These are phyloP conservation scores for Xerocomus minutiporus DNA, from an alignment of 1,284 basidiomycete genomes.

Conservation along the genomic window DNA sequence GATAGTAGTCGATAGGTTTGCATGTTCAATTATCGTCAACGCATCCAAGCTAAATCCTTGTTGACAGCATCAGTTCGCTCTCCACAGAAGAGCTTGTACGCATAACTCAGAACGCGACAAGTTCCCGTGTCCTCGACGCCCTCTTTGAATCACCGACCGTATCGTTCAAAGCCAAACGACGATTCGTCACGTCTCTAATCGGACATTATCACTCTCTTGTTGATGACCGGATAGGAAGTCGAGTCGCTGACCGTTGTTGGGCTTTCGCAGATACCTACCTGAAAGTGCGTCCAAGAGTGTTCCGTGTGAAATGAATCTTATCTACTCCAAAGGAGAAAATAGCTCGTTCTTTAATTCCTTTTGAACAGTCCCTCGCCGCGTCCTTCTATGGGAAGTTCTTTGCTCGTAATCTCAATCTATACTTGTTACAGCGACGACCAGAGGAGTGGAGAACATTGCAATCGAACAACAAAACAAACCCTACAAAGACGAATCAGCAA, in stretches of 20 bases:
- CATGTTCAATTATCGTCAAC: slow-evolving; percentile 1
- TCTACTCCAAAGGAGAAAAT: slow-evolving; percentile 76
- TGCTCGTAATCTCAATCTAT: slow-evolving; percentile 70
- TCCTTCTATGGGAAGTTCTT: slow-evolving; percentile 88
- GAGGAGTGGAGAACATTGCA: slow-evolving; percentile 77
- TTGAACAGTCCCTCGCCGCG: slow-evolving; percentile 66
- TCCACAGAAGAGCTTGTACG: slow-evolving; percentile 55
- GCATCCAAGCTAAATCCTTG: slow-evolving; percentile 10
- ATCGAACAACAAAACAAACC: slow-evolving; percentile 24
- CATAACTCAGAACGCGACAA: slow-evolving; percentile 68
- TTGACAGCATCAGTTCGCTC: slow-evolving; percentile 56
- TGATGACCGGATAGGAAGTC: slow-evolving; percentile 83
- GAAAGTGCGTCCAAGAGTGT: slow-evolving; percentile 52
- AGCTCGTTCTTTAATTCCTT: slow-evolving; percentile 67
- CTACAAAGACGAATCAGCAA: slow-evolving; percentile 4
- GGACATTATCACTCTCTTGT: slow-evolving; percentile 75
- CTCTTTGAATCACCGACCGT: slow-evolving; percentile 70
- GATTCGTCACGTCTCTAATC: slow-evolving; percentile 70
- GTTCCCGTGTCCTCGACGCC: slow-evolving; percentile 80
- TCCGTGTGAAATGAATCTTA: slow-evolving; percentile 8
- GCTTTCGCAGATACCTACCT: slow-evolving; percentile 83
- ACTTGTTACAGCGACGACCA: slow-evolving; percentile 72
- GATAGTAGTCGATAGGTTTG: slow-evolving; percentile 65
- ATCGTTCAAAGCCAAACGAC: slow-evolving; percentile 60
- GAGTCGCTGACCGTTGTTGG: slow-evolving; percentile 87